Evolutionary conservation across 2,329 filamentous ascomycete species (phyloP).

Genomic region (Ceratocystis harringtonii): DNA sequence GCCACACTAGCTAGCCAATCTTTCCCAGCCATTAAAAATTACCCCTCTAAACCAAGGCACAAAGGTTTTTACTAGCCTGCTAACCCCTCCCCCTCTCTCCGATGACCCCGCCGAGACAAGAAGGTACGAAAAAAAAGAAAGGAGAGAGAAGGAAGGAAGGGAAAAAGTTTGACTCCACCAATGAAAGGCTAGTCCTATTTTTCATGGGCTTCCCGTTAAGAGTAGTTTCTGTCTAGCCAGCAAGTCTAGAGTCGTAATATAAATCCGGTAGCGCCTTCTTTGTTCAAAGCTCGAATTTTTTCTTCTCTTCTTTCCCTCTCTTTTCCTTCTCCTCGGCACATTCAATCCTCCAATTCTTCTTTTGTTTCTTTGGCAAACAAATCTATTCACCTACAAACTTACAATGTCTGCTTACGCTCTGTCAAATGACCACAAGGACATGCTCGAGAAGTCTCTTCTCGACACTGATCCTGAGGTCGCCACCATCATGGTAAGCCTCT

Average conservation of each 20-base stretch:
- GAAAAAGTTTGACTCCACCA: constrained; percentile 15
- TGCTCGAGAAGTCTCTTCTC: constrained; percentile 89
- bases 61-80: not conserved
- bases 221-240: not conserved
- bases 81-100: constrained; percentile 5
- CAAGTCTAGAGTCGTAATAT: not conserved
- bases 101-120: constrained; percentile 16
- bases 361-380: not conserved
- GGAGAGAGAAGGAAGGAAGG: constrained; percentile 2
- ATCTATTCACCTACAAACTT: constrained; percentile 15
- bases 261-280: constrained; percentile 9
- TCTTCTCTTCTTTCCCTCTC: not conserved
- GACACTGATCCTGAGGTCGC: constrained; percentile 90
- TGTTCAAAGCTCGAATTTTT: not conserved
- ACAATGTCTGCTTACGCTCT: constrained; percentile 37
- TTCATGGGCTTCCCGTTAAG: constrained; percentile 1
- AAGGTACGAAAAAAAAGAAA: not conserved
- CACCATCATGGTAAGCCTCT: constrained; percentile 69
- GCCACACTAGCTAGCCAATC: not conserved
- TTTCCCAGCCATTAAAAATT: not conserved
- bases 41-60: not conserved
- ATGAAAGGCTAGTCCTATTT: not conserved
- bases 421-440: constrained; percentile 44
- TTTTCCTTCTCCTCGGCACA: not conserved
- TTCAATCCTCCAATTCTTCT: not conserved